Conservation (phyloP, 1,139 yeast genomes). For the Debaryomycetaceae sp. region DNA sequence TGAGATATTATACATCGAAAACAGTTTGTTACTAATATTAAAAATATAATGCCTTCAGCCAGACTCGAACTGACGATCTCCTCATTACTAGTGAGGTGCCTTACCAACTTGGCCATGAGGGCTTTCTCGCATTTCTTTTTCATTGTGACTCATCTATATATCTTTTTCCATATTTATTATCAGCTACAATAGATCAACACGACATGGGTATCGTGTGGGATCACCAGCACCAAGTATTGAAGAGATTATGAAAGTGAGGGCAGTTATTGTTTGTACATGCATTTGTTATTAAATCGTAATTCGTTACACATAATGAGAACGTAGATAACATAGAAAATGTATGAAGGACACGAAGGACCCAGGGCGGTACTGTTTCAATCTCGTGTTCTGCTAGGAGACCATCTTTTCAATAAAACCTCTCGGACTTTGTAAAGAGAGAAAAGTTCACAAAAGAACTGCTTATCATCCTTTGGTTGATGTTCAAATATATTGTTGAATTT, state of each 20-base stretch:
- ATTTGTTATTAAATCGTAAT: too few species aligned
- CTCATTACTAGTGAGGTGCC: slow-evolving; percentile 92
- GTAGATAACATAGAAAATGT: too few species aligned
- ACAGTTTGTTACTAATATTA: neutral
- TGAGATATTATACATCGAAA: too few species aligned
- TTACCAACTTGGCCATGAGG: slow-evolving; percentile 82
- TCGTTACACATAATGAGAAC: too few species aligned
- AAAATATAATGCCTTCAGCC: slow-evolving; percentile 61
- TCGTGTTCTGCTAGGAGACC: slow-evolving; percentile 82
- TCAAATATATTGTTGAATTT: slow-evolving; percentile 22
- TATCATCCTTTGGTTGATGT: slow-evolving; percentile 15
- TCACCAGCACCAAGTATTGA: too few species aligned
- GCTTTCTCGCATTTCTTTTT: slow-evolving; percentile 9
- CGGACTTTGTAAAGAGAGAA: slow-evolving; percentile 46
- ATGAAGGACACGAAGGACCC: too few species aligned
- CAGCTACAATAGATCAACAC: too few species aligned
- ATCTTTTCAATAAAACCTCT: slow-evolving; percentile 69
- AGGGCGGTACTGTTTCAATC: slow-evolving; percentile 34
- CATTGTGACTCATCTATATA: neutral
- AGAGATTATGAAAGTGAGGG: too few species aligned
- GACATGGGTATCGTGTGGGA: too few species aligned
- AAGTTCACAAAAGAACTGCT: slow-evolving; percentile 23
- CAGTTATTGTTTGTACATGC: too few species aligned
- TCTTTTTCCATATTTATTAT: too few species aligned
- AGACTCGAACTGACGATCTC: slow-evolving; percentile 88